A percentile compares a stretch with the other conserved stretches of the same genome.
These are phyloP conservation scores for Mortierella sp. DNA, from an alignment of 371 early-diverging fungal genomes.

Conservation along the genomic window DNA sequence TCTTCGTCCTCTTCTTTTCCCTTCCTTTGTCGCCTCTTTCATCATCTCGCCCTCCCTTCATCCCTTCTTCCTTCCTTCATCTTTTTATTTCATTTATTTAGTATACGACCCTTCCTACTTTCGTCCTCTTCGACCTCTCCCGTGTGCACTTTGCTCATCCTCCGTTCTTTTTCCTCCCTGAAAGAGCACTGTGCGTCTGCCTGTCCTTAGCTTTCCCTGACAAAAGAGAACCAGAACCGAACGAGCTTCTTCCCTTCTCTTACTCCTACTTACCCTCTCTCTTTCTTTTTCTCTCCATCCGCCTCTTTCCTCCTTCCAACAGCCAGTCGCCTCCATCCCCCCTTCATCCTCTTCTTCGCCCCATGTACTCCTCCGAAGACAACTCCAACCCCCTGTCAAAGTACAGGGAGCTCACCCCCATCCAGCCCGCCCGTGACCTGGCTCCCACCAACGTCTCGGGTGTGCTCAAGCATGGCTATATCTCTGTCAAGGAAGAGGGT, in stretches of 20 bases:
- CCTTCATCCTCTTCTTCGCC: slow-evolving; percentile 25
- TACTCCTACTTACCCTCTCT: background rate
- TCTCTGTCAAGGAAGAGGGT: slow-evolving; percentile 91
- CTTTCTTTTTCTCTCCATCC: slow-evolving; percentile 1
- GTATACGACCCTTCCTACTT: background rate
- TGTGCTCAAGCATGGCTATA: slow-evolving; percentile 88
- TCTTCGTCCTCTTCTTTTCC: no score
- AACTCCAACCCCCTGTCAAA: slow-evolving; percentile 49
- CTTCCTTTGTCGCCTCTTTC: background rate
- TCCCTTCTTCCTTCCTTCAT: background rate
- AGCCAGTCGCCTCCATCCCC: background rate
- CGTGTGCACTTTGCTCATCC: slow-evolving; percentile 5
- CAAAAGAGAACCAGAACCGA: background rate
- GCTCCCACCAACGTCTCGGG: slow-evolving; percentile 52
- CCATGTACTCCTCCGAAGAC: slow-evolving; percentile 49
- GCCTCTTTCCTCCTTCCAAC: background rate
- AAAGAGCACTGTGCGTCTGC: background rate
- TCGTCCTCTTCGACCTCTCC: background rate
- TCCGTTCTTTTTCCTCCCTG: slow-evolving; percentile 1
- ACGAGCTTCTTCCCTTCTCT: slow-evolving; percentile 4
- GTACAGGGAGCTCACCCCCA: slow-evolving; percentile 54
- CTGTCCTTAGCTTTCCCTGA: background rate
- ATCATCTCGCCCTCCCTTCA: background rate
- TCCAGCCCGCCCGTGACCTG: slow-evolving; percentile 47
- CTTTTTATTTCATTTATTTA: background rate